These are phyloP conservation scores for Rosa hybrid DNA, from an alignment of 331 rosid species.

Conservation along the genomic window DNA sequence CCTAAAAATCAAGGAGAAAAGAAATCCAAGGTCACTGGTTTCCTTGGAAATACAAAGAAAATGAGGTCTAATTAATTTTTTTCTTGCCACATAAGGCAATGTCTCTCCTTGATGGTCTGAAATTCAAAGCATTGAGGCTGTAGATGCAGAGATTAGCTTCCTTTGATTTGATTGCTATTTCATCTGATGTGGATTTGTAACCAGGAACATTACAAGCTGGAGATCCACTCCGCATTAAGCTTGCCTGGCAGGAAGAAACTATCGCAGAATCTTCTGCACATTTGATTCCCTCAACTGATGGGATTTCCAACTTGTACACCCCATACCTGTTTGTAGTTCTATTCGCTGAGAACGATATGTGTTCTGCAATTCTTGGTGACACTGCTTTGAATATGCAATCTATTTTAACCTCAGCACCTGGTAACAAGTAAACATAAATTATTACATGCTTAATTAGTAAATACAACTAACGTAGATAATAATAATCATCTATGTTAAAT, in stretches of 20 bases:
- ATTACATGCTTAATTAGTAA: not conserved
- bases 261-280: constrained; percentile 85
- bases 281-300: constrained; percentile 86
- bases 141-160: constrained; percentile 79
- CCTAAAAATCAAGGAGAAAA: constrained; percentile 3
- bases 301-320: constrained; percentile 76
- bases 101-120: constrained; percentile 75
- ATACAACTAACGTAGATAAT: not conserved
- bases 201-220: constrained; percentile 91
- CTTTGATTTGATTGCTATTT: constrained; percentile 70
- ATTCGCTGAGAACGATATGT: constrained; percentile 77
- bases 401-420: constrained; percentile 84
- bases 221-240: constrained; percentile 60
- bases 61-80: not conserved
- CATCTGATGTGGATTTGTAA: constrained; percentile 67
- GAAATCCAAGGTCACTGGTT: not conserved
- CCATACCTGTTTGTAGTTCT: constrained; percentile 81
- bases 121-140: constrained; percentile 74
- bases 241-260: constrained; percentile 74
- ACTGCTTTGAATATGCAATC: constrained; percentile 77
- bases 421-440: not conserved
- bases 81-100: constrained; percentile 61
- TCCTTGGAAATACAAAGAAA: not conserved
- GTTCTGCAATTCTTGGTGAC: constrained; percentile 61
- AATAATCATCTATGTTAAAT: not conserved